Base-by-base conservation (phyloP, 306 rosid genomes). In the Fragaria ananassa region DNA sequence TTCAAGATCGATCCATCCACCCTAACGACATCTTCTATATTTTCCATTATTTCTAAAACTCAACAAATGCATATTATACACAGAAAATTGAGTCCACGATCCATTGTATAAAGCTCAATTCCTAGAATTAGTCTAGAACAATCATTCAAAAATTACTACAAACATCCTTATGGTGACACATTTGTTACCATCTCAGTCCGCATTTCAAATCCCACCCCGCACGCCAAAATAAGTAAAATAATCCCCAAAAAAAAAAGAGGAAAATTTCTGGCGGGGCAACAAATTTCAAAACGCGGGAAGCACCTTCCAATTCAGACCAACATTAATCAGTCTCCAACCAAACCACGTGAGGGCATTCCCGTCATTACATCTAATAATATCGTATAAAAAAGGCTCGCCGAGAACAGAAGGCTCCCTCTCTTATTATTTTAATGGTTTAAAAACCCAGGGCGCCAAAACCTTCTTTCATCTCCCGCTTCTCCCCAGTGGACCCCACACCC, bases 391-490 rank as follows among this genome's bases (percentile, higher is more conserved):
- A 25, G 18, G 2, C 0, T 56, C 61, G 63, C 63, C 27, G 27
- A 4, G 25, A 31, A 2, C 6, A 15, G 35, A 46, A 46, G 64
- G 82, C 82, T 80, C 79, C 75, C 45, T 61, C 65, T 10, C 29
- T 3, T 1, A 27, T 58, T 74, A 70, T 60, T 60, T 44, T 42
- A 49, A 13, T 65, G n/a, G 58, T 87, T 81, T 27, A 78, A 87
- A 82, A 53, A 37, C 25, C 17, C 74, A 78, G 85, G 76, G 91
- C 91, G 85, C 82, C 72, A 82, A 82, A 77, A 8, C 76, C 53
- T n/a, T 8, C 19, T 37, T 45, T 35, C 37, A 37, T 67, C 82
- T 82, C 85, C 85, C 85, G 85, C 85, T 63, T 50, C 58, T 27
- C 47, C 37, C 58, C 23, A 17, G 46, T 62, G 47, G 31, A 18